These are phyloP conservation scores for Alternaria sp. DNA, from an alignment of 2,329 filamentous ascomycete species.

Conservation along the genomic window DNA sequence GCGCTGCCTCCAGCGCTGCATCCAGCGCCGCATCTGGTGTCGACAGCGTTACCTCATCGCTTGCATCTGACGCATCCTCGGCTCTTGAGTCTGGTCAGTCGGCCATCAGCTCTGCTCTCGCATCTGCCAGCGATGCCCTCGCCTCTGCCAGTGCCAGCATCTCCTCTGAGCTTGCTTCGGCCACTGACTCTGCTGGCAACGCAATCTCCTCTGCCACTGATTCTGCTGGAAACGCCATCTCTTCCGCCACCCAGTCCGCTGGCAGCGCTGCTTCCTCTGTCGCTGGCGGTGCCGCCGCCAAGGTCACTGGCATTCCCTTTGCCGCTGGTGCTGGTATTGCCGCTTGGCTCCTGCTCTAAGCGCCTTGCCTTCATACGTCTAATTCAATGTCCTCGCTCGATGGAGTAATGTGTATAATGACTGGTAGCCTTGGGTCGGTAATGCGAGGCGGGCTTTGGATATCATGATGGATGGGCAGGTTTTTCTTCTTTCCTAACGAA, in stretches of 20 bases:
- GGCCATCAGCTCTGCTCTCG: conserved; percentile 7
- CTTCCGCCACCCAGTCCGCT: conserved; percentile 12
- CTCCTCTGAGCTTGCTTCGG: conserved; percentile 25
- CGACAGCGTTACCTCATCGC: conserved; percentile 17
- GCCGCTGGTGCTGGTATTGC: conserved; percentile 50
- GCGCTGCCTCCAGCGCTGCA: conserved; percentile 21
- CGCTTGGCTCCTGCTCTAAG: conserved; percentile 52
- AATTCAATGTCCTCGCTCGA: conserved; percentile 33
- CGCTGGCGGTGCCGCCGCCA: conserved; percentile 33
- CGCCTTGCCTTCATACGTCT: conserved; percentile 10
- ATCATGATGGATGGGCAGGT: conserved; percentile 27
- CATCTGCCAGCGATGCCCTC: conserved; percentile 23
- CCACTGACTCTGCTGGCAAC: conserved; percentile 10
- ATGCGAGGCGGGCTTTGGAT: conserved; percentile 35
- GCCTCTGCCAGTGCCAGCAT: conserved; percentile 16
- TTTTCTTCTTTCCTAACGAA: conserved; percentile 29
- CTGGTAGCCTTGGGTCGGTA: conserved; percentile 19
- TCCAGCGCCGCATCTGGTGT: conserved; percentile 17
- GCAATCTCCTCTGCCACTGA: conserved; percentile 16
- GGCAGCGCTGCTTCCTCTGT: conserved; percentile 27
- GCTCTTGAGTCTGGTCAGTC: conserved; percentile 17
- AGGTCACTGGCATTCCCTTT: conserved; percentile 49
- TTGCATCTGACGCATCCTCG: conserved; percentile 12
- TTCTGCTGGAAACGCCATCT: conserved; percentile 4
- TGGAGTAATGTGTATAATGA: conserved; percentile 49